Conservation (phyloP, 2,329 filamentous ascomycete species). For the Nemania sp. region DNA sequence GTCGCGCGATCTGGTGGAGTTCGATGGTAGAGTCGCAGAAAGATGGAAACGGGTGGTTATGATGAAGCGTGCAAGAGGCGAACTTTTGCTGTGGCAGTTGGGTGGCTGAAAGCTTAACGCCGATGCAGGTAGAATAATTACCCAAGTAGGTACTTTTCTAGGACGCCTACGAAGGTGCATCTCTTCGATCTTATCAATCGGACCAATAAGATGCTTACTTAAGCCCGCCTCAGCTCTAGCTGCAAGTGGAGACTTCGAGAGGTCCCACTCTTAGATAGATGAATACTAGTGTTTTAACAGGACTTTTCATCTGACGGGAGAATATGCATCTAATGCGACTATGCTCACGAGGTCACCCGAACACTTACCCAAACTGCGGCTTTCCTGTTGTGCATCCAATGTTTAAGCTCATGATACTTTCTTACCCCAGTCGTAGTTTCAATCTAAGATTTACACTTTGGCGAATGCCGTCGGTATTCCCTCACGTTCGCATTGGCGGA, state of each 20-base stretch:
- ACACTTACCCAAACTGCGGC: background rate
- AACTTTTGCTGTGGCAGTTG: constrained; percentile 3
- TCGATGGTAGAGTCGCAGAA: too few species aligned
- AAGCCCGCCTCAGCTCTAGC: too few species aligned
- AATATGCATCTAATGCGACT: background rate
- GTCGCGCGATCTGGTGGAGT: constrained; percentile 1
- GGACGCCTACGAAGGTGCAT: too few species aligned
- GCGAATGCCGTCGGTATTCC: background rate
- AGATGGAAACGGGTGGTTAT: too few species aligned
- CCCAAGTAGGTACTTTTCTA: too few species aligned
- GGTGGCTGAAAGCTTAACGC: constrained; percentile 12
- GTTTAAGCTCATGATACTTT: background rate
- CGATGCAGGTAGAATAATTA: too few species aligned
- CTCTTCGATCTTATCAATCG: background rate
- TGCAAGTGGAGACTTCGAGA: too few species aligned
- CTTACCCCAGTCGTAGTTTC: background rate
- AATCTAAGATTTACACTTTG: background rate
- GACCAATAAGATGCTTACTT: background rate
- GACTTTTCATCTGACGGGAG: too few species aligned
- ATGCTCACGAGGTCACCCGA: background rate
- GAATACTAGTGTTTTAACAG: too few species aligned
- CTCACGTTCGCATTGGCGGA: background rate
- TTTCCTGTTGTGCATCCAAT: background rate
- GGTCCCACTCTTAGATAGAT: too few species aligned
- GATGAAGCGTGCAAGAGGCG: too few species aligned